Evolutionary conservation across 2,329 filamentous ascomycete species (phyloP).

Genomic region (Shiraia bambusicola): DNA sequence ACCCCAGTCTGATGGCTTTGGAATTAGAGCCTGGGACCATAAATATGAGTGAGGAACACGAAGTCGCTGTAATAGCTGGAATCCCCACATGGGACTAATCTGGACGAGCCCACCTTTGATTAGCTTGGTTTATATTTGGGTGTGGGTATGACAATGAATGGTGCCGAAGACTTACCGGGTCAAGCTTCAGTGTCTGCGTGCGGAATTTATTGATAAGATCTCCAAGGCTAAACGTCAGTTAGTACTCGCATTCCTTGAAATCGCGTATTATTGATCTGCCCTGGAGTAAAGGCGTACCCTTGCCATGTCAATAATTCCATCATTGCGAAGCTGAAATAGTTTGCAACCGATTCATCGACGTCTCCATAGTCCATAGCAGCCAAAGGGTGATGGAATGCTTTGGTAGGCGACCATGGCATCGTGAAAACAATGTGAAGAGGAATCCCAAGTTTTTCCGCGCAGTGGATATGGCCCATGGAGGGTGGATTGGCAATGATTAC

Average conservation of each 20-base stretch:
- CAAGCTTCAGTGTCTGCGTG: constrained; percentile 44
- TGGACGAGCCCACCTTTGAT: not conserved
- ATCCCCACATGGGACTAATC: constrained; percentile 42
- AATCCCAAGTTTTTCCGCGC: constrained; percentile 71
- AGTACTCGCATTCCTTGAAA: not conserved
- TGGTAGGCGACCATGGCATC: constrained; percentile 55
- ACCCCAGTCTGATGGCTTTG: constrained; percentile 26
- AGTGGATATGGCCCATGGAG: constrained; percentile 55
- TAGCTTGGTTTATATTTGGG: not conserved
- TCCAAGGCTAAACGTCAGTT: constrained; percentile 31
- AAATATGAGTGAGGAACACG: constrained; percentile 50
- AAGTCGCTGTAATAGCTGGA: constrained; percentile 42
- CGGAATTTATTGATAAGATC: constrained; percentile 52
- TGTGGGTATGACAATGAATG: not conserved
- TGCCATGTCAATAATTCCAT: constrained; percentile 56
- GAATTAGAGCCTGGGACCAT: constrained; percentile 47
- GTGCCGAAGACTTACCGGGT: constrained; percentile 30
- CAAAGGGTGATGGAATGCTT: constrained; percentile 53
- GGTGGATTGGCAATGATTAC: constrained; percentile 29
- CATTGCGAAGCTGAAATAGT: constrained; percentile 51
- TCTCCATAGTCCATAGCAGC: constrained; percentile 49
- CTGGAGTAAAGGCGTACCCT: constrained; percentile 24
- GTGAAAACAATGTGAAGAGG: constrained; percentile 85
- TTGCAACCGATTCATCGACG: constrained; percentile 40
- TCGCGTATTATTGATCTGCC: no score